Evolutionary conservation across 2,329 filamentous ascomycete species (phyloP).

Genomic region (Colletotrichum magnum): DNA sequence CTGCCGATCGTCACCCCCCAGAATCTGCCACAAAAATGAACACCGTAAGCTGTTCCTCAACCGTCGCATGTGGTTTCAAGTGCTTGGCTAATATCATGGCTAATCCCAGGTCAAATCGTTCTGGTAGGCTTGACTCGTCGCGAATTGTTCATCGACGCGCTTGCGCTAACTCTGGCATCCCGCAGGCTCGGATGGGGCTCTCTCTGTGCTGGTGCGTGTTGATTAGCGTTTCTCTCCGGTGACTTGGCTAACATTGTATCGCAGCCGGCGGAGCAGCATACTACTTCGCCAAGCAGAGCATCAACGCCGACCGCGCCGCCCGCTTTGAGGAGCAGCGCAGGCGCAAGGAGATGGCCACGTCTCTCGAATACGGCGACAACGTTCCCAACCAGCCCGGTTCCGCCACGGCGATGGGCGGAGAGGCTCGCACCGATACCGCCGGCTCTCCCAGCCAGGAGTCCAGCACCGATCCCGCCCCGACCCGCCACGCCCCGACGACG

Average conservation of each 20-base stretch:
- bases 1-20: constrained; percentile 5
- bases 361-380: constrained; percentile 65
- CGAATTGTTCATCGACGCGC: constrained; percentile 15
- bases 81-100: constrained; percentile 38
- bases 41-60: constrained; percentile 59
- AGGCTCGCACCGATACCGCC: constrained; percentile 70
- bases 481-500: constrained; percentile 81
- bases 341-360: constrained; percentile 72
- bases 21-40: constrained; percentile 61
- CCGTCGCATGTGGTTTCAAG: constrained; percentile 41
- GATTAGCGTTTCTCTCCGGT: constrained; percentile 25
- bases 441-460: constrained; percentile 80
- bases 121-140: constrained; percentile 63
- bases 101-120: constrained; percentile 72
- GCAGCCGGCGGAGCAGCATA: constrained; percentile 91
- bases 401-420: constrained; percentile 56
- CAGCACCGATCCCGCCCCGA: constrained; percentile 85
- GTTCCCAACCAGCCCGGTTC: constrained; percentile 52
- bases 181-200: constrained; percentile 91
- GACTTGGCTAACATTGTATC: constrained; percentile 17
- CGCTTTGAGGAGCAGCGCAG: constrained; percentile 77
- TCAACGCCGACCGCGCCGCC: constrained; percentile 88
- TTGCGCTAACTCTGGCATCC: constrained; percentile 39
- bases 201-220: constrained; percentile 80
- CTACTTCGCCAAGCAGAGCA: constrained; percentile 93